Base-by-base conservation (phyloP, 2,329 filamentous ascomycete genomes). In the Arachnomyces sp. region DNA sequence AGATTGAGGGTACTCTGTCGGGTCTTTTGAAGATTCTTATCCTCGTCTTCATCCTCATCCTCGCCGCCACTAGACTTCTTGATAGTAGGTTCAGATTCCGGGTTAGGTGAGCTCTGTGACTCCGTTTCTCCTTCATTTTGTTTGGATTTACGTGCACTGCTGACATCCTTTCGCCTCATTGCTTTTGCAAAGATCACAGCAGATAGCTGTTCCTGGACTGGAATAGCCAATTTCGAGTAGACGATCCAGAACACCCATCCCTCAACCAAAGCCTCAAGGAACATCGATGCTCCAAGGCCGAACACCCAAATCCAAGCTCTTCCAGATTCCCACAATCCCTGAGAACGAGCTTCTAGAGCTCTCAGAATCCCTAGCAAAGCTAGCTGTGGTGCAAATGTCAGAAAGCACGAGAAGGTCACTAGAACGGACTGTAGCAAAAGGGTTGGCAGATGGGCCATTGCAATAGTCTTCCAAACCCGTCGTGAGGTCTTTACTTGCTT, bases 121-220 rank as follows among this genome's bases (percentile, higher is more conserved):
- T 32, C 59, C 56, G 11, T 50, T 29, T n/a, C 43, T 14, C 40
- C 42, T 12, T 43, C 42, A 7, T 50, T 52, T 13, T 52, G 45
- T 17, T 62, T 52, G n/a, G 55, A 53, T 36, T 67, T 68, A 33
- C 59, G 69, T 18, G 46, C 44, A 8, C 77, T 74, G 56, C 87
- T 86, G 31, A 85, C 77, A 57, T 89, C 85, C 56, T 90, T 90
- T 36, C 81, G 75, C 32, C 81, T 74, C 70, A 88, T 78, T 0
- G 83, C 76, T 58, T 92, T 92, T 44, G 81, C 75, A 51, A 89
- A 90, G 12, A 90, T 75, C 6, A 87, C 69, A 1, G 82, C 74
- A 2, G 82, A 78, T 2, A 92, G 65, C 51, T 88, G 80, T 18
- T 78, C 74, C 38, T 82, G 77, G 12, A 89, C 66, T 0, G 83